Evolutionary conservation across 2,329 filamentous ascomycete genomes (phyloP).

Genomic region (Dactylellina sp.): DNA sequence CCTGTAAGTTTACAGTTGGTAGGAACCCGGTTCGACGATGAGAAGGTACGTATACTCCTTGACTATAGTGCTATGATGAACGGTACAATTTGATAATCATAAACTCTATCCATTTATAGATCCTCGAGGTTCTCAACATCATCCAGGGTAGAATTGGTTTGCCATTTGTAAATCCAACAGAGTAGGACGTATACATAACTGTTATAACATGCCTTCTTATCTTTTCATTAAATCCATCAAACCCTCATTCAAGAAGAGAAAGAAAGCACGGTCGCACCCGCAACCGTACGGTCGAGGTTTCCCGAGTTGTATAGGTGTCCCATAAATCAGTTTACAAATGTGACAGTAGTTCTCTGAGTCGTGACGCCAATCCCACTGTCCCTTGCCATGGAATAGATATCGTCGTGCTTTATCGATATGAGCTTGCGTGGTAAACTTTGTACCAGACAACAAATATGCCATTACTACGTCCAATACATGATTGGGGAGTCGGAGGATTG

Average conservation of each 20-base stretch:
- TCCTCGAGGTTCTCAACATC: slow-evolving; percentile 40
- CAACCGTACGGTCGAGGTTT: slow-evolving; percentile 7
- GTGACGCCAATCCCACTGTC: slow-evolving; percentile 24
- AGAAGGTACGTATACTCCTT: slow-evolving; percentile 62
- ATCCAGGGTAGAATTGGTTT: slow-evolving; percentile 33
- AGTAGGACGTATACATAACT: no score
- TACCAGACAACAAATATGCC: neutral
- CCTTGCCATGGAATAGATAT: slow-evolving; percentile 14
- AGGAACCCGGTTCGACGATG: slow-evolving; percentile 59
- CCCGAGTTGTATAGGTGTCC: no score
- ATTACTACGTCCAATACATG: neutral
- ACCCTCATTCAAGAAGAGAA: slow-evolving; percentile 5
- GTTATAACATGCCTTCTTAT: neutral
- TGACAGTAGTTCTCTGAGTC: slow-evolving; percentile 6
- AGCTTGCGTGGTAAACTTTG: neutral
- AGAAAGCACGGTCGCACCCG: slow-evolving; percentile 11
- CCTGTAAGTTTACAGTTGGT: slow-evolving; percentile 65
- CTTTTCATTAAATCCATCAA: slow-evolving; percentile 4
- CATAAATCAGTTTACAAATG: neutral
- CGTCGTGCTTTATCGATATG: slow-evolving; percentile 10
- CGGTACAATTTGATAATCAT: no score
- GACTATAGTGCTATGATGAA: no score
- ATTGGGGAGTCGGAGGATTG: neutral
- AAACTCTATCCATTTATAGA: slow-evolving; percentile 16
- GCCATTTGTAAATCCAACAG: slow-evolving; percentile 30